These are phyloP conservation scores for Rhodotorula sp. DNA, from an alignment of 1,284 basidiomycete genomes.

Conservation along the genomic window DNA sequence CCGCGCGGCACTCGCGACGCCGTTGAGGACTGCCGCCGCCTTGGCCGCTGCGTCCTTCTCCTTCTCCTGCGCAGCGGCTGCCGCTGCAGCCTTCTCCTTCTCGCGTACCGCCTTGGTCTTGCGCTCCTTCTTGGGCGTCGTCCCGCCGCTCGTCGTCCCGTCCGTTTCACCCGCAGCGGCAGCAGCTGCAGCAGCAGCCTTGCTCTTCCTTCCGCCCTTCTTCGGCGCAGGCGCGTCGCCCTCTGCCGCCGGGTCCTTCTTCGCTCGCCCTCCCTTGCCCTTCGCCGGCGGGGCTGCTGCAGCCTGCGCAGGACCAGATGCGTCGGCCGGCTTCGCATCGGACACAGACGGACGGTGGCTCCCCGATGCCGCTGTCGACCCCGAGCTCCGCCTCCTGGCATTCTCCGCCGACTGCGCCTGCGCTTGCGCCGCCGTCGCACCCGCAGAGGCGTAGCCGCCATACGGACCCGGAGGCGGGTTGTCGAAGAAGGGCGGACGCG, in stretches of 20 bases:
- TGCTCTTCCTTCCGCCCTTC: slow-evolving; percentile 13
- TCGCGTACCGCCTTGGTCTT: slow-evolving; percentile 16
- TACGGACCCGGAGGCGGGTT: slow-evolving; percentile 17
- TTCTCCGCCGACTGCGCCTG: slow-evolving; percentile 11
- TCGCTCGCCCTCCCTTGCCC: slow-evolving; percentile 16
- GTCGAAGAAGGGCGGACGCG: slow-evolving; percentile 18
- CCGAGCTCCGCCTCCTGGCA: slow-evolving; percentile 27
- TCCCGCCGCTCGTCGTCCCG: slow-evolving; percentile 1
- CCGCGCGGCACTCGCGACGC: slow-evolving; percentile 4
- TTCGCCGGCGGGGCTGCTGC: slow-evolving; percentile 3
- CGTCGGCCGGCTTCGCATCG: slow-evolving; percentile 1
- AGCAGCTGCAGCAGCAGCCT: neutral
- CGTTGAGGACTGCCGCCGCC: slow-evolving; percentile 19
- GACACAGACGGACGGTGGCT: slow-evolving; percentile 7
- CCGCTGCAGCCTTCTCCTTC: slow-evolving; percentile 14
- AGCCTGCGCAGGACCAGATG: neutral
- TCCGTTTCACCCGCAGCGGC: neutral
- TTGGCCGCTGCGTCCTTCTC: slow-evolving; percentile 33
- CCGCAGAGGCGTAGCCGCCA: slow-evolving; percentile 17
- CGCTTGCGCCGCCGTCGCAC: neutral
- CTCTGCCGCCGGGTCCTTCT: slow-evolving; percentile 21
- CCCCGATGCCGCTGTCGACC: slow-evolving; percentile 9
- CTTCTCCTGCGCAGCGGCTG: slow-evolving; percentile 7
- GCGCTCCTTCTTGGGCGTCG: slow-evolving; percentile 18
- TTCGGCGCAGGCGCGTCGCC: slow-evolving; percentile 14